phyloP scores from a whole-genome alignment of 2,329 filamentous ascomycete species.

The Rhynchosporium graminicola region DNA sequence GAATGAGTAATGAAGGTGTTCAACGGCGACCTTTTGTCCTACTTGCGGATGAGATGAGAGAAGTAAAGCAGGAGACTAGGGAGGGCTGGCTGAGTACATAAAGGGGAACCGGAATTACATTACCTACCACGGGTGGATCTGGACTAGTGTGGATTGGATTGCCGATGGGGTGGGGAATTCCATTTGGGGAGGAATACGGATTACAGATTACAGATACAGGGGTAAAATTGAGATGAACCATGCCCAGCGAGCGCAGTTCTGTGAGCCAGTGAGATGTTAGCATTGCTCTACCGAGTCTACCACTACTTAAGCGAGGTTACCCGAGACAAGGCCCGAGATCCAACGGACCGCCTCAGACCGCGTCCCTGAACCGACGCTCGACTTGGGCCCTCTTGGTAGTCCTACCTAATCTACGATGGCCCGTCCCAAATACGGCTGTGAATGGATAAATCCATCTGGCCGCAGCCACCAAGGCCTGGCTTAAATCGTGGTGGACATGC shows the following conservation, averaged over 20 bases:
- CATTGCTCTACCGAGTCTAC: not conserved
- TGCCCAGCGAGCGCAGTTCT: conserved; percentile 19
- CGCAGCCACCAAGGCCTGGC: not conserved
- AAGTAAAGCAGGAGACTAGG: conserved; percentile 3
- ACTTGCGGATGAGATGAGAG: conserved; percentile 17
- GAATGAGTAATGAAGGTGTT: conserved; percentile 31
- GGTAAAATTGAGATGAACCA: conserved; percentile 36
- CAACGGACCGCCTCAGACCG: conserved; percentile 21
- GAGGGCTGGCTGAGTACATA: conserved; percentile 17
- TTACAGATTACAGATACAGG: conserved; percentile 19
- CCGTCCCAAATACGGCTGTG: conserved; percentile 5
- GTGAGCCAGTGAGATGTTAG: conserved; percentile 3
- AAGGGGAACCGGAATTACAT: conserved; percentile 15
- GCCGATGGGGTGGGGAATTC: conserved; percentile 10
- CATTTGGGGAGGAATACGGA: conserved; percentile 27
- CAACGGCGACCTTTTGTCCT: conserved; percentile 33
- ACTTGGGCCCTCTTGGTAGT: conserved; percentile 5
- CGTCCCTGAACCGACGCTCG: conserved; percentile 29
- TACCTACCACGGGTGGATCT: not conserved
- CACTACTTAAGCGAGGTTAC: not conserved
- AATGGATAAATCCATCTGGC: conserved; percentile 19
- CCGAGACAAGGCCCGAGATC: not conserved
- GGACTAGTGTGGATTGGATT: not conserved
- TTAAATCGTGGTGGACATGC: conserved; percentile 17
- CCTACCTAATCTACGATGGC: not conserved